Base-by-base conservation (phyloP, 2,329 filamentous ascomycete species). In the Coniochaeta ligniaria region DNA sequence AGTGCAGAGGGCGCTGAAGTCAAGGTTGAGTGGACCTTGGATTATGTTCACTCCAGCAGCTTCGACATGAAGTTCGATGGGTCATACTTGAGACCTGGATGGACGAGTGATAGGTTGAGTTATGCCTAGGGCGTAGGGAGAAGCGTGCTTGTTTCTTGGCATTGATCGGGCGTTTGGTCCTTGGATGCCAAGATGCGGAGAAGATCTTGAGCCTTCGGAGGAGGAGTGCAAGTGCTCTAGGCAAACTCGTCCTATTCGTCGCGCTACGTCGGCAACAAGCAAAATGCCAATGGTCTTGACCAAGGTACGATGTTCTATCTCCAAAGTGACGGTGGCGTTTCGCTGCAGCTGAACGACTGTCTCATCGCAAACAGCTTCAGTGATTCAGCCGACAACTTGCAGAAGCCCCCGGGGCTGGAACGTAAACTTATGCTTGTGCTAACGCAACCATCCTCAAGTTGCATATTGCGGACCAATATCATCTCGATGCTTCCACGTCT, bases 21-120 rank as follows among this genome's bases (percentile, higher is more conserved):
- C 8, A 74, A 73, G 60, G 68, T 86, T 4, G 76, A 78, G 43
- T 80, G 82, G 78, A 74, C 75, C 59, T 71, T 81, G n/a, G 76
- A 84, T 60, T 85, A 83, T 65, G 78, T 80, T 11, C 74, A 83
- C 33, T 75, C 78, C 20, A 83, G 78, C 43, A 80, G 80, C 36
- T 82, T 83, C 65, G 75, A 80, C 63, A 76, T 81, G 58, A 71
- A 68, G 8, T 81, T 84, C 62, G 76, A 82, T 24, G 73, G 71
- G 0, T 71, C 71, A 33, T 77, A 79, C 60, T 67, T 86, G 63
- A 74, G 82, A 57, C 82, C 83, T 0, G 75, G 70, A 0, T 86
- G 83, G 84, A 72, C 64, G 3, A 67, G 74, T 33, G 69, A 70
- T 52, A 66, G 75, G 60, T 58, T 75, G 45, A 64, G 70, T 14